Evolutionary conservation across 257 asterid species (phyloP), one percentile per base, ranked within the genome.

Genomic region (Solanum chmielewskii): DNA sequence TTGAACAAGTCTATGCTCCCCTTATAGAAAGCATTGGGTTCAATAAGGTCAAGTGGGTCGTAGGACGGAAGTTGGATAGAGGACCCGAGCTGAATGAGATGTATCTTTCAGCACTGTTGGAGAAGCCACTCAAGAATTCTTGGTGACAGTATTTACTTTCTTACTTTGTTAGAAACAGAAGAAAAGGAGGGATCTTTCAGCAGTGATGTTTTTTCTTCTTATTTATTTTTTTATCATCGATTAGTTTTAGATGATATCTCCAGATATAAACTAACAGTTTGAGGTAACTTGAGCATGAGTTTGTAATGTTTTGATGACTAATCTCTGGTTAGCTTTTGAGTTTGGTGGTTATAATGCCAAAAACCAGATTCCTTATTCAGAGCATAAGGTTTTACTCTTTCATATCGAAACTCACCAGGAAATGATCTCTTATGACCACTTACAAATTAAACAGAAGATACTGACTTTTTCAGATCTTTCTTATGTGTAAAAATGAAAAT

Each of bases 41-140:
- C 86, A 68, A 8, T 16, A 94, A 91, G 88, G 88, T 94, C 87
- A 91, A 88, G 89, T 94, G 97, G 98, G 90, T 86, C 39, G 86
- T 91, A 3, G 97, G 97, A 59, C 87, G 75, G 85, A 95, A 94
- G 90, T 85, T 93, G 12, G 94, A 93, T 23, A 87, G 96, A 39
- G 97, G 95, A 4, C 91, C 93, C 3, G 92, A 93, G 87, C 88
- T 91, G 25, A 90, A 90, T 64, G 98, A 94, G 92, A 91, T 95
- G 92, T 95, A 95, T 47, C 93, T 94, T 21, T 93, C 98, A 7
- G 95, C 96, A 18, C 86, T 95, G 80, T 86, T 95, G 88, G 92
- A 94, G 91, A 94, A 94, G 86, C 96, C 98, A 68, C 77, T 93
- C 82, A 88, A 89, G 9, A 90, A 92, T 88, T 94, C 95, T 87